phyloP scores from a whole-genome alignment of 2,329 filamentous ascomycete species.

The Sordariomycetes sp. region DNA sequence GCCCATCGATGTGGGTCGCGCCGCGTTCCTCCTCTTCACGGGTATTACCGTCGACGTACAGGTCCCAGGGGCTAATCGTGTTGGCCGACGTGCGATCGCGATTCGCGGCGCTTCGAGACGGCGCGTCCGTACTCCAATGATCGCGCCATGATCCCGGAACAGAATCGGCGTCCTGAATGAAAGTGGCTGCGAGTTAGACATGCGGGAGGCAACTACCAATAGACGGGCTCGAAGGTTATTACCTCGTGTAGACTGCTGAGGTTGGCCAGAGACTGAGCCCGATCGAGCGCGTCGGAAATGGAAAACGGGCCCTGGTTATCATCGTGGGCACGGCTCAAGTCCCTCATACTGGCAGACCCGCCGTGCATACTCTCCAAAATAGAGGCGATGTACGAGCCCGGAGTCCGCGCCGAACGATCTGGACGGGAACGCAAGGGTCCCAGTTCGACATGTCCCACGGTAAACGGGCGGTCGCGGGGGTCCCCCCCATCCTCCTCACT shows the following conservation, averaged over 20 bases:
- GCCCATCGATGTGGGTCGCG: slow-evolving; percentile 43
- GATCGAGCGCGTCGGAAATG: not conserved
- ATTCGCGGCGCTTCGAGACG: not conserved
- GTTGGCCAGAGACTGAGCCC: not conserved
- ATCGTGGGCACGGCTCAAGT: not conserved
- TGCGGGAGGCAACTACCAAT: not conserved
- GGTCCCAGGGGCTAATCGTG: not conserved
- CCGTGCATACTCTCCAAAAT: not conserved
- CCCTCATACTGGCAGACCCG: not conserved
- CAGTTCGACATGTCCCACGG: not conserved
- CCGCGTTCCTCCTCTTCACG: not conserved
- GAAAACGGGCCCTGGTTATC: not conserved
- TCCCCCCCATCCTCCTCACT: not conserved
- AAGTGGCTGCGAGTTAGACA: not conserved
- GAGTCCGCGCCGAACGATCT: not conserved
- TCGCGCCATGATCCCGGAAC: not conserved
- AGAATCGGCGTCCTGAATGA: not conserved
- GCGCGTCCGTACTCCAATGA: not conserved
- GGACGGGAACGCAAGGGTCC: not conserved
- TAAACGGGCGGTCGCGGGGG: not conserved
- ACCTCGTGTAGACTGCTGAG: not conserved
- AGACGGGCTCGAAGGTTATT: not conserved
- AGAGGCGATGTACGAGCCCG: not conserved
- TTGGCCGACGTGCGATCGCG: not conserved
- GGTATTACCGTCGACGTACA: not conserved